Conservation (phyloP, 1,139 yeast genomes). For the Debaryomyces fabryi region DNA sequence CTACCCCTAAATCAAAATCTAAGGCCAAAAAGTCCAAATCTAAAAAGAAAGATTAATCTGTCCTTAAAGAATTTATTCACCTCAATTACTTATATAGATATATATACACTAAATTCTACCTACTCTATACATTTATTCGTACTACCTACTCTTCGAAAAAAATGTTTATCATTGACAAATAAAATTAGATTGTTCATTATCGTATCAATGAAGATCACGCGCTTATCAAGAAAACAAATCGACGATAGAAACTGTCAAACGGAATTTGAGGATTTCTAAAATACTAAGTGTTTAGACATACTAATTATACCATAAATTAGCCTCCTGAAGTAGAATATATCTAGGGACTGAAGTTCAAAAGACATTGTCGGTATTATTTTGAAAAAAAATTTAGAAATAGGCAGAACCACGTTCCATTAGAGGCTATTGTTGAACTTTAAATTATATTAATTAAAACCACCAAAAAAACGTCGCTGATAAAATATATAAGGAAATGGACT, state of each 20-base stretch:
- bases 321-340: neutral
- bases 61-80: neutral
- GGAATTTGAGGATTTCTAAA: neutral
- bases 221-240: constrained; percentile 8
- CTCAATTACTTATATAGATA: neutral
- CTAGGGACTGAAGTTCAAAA: neutral
- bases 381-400: neutral
- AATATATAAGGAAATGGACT: constrained; percentile 9
- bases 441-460: neutral
- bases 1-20: constrained; percentile 3
- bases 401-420: neutral
- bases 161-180: neutral
- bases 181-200: constrained; percentile 1
- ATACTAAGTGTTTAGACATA: neutral
- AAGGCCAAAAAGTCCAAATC: constrained; percentile 3
- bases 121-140: neutral
- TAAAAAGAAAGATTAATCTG: neutral
- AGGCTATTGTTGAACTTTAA: neutral
- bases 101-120: neutral
- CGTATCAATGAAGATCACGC: constrained; percentile 8
- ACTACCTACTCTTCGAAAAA: neutral
- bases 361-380: neutral
- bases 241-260: constrained; percentile 3
- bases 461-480: neutral
- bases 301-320: neutral